Conservation (phyloP, 2,329 filamentous ascomycete genomes). For the Aspergillus nomiae region DNA sequence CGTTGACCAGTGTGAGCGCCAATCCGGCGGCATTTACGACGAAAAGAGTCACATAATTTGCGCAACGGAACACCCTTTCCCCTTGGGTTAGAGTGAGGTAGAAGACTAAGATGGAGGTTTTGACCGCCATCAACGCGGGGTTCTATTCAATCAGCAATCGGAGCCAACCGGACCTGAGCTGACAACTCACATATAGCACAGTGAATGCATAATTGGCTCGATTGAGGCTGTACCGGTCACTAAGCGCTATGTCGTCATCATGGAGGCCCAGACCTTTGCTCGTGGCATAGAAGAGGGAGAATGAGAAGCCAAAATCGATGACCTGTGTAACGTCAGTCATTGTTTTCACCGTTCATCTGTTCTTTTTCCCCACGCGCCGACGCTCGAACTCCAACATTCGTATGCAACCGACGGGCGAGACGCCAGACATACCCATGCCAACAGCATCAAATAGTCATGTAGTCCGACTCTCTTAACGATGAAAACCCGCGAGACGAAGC, state of each 20-base stretch:
- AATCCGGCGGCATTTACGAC: slow-evolving; percentile 78
- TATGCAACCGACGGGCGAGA: background rate
- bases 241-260: slow-evolving; percentile 36
- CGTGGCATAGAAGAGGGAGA: slow-evolving; percentile 49
- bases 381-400: slow-evolving; percentile 1
- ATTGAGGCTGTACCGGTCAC: slow-evolving; percentile 36
- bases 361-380: too few species aligned
- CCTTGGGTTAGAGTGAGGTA: slow-evolving; percentile 82
- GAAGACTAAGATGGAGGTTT: slow-evolving; percentile 90
- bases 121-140: slow-evolving; percentile 85
- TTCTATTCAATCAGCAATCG: slow-evolving; percentile 57
- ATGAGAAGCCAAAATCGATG: slow-evolving; percentile 49
- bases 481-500: slow-evolving; percentile 70
- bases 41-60: slow-evolving; percentile 76
- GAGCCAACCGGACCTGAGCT: background rate
- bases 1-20: slow-evolving; percentile 80
- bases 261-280: slow-evolving; percentile 48
- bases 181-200: slow-evolving; percentile 58
- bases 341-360: background rate
- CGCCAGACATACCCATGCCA: slow-evolving; percentile 66
- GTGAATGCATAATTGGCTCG: slow-evolving; percentile 62
- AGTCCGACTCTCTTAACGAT: slow-evolving; percentile 71
- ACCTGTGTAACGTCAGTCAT: slow-evolving; percentile 28
- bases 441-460: slow-evolving; percentile 80
- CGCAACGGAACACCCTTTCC: slow-evolving; percentile 73